Conservation (phyloP, 2,329 filamentous ascomycete genomes). For the Hypomyces rosellus region DNA sequence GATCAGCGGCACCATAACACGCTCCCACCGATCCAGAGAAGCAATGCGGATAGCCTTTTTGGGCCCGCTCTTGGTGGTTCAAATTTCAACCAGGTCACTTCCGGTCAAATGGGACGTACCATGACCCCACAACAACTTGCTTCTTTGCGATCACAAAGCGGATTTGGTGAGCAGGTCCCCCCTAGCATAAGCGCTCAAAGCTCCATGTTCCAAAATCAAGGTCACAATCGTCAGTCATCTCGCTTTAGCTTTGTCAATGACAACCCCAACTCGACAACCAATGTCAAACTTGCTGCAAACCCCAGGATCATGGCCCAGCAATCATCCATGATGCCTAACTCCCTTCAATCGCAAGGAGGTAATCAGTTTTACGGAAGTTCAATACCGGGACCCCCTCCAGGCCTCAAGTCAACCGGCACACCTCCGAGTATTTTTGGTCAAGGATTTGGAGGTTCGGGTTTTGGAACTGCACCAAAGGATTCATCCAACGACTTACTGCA, state of each 20-base stretch:
- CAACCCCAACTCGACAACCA: conserved; percentile 39
- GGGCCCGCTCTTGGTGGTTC: conserved; percentile 43
- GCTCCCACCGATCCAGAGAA: conserved; percentile 71
- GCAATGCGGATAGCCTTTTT: conserved; percentile 47
- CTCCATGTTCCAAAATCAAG: conserved; percentile 49
- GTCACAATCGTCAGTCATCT: conserved; percentile 77
- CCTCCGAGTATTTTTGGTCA: conserved; percentile 94
- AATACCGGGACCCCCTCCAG: conserved; percentile 88
- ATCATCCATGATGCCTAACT: conserved; percentile 74
- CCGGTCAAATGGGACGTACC: conserved; percentile 56
- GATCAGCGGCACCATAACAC: conserved; percentile 60
- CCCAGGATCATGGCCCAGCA: conserved; percentile 78
- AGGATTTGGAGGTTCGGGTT: conserved; percentile 69
- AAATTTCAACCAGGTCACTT: conserved; percentile 41
- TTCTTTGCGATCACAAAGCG: conserved; percentile 57
- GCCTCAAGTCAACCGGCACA: conserved; percentile 89
- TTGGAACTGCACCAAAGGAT: conserved; percentile 66
- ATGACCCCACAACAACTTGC: conserved; percentile 73
- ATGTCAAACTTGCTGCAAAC: conserved; percentile 72
- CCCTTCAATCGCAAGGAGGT: conserved; percentile 53
- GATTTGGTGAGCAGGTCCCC: conserved; percentile 56
- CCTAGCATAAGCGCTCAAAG: conserved; percentile 46
- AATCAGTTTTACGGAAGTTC: conserved; percentile 76
- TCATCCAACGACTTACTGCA: conserved; percentile 61
- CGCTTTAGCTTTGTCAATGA: conserved; percentile 86